Base-by-base conservation (phyloP, 163 green algal species). In the Chloromonas sp. region DNA sequence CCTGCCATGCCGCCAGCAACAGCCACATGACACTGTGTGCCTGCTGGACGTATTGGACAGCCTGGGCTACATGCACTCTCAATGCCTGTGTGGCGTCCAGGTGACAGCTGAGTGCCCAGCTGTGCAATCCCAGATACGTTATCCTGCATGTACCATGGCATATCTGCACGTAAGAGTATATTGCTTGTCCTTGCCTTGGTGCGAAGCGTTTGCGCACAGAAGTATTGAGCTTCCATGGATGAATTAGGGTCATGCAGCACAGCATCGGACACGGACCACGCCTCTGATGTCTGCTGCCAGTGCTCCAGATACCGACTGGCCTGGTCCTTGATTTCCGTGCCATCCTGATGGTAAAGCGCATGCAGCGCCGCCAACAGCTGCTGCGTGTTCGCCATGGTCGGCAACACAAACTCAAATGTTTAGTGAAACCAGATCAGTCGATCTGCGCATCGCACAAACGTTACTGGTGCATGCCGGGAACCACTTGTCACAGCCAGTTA, bases 151-250 rank as follows among this genome's bases (percentile, higher is more conserved):
- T 76, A 11, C 66, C 66, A 8, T 76, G 66, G 5, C 66, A 11
- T 76, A 11, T 76, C 66, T 76, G 66, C 66, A 76, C 36, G 36
- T 36, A 36, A 36, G 36, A 36, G 36, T 36, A 36, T 36, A 36
- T 36, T 36, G 66, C 66, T 11, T 74, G 66, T 11, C 5, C 86
- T n/a, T 71, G 96, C 96, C 94, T 98, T 98, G 8, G 94, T 98
- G 14, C 96, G 92, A 11, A 98, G 89, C 5, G 96, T 98, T 86
- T 98, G 94, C 0, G 96, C 95, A 61, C 90, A 95, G 76, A 98
- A 98, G 90, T 98, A 98, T n/a, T 95, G 93, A 0, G 93, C 92
- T 76, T 98, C 95, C 86, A 96, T 87, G 36, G 61, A 87, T 14
- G 84, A 89, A 60, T 14, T 87, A 57, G 89, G 70, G 79, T 97